Percentiles rank a stretch among this genome's conserved stretches.
These are phyloP conservation scores for Zelonia costaricensis DNA, from an alignment of 208 protist species.

Conservation along the genomic window DNA sequence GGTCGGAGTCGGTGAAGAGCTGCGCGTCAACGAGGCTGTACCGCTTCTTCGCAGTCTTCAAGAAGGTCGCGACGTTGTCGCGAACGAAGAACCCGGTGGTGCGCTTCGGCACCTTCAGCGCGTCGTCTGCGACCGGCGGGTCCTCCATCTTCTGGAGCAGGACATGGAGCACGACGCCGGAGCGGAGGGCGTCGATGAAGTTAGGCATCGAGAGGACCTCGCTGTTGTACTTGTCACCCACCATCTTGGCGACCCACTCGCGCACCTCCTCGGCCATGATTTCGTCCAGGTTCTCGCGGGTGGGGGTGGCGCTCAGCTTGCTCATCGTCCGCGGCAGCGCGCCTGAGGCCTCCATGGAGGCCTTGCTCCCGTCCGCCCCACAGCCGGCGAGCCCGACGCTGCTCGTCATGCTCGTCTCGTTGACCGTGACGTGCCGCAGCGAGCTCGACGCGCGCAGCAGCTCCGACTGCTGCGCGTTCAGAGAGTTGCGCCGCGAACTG, in stretches of 20 bases:
- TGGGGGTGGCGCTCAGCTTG: slow-evolving; percentile 29
- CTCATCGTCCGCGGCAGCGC: slow-evolving; percentile 5
- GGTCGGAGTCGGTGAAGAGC: slow-evolving; percentile 74
- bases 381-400: neutral
- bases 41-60: slow-evolving; percentile 33
- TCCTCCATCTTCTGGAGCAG: slow-evolving; percentile 71
- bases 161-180: slow-evolving; percentile 62
- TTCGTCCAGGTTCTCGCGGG: slow-evolving; percentile 43
- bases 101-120: slow-evolving; percentile 59
- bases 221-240: slow-evolving; percentile 46
- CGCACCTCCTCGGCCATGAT: slow-evolving; percentile 66
- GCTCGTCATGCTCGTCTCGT: slow-evolving; percentile 4
- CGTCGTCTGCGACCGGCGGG: slow-evolving; percentile 44
- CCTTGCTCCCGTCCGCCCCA: neutral
- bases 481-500: neutral
- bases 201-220: slow-evolving; percentile 41
- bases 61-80: slow-evolving; percentile 72
- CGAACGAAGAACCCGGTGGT: slow-evolving; percentile 70
- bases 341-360: neutral
- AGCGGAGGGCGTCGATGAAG: slow-evolving; percentile 64
- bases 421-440: slow-evolving; percentile 15
- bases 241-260: slow-evolving; percentile 57
- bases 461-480: slow-evolving; percentile 2
- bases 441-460: slow-evolving; percentile 5
- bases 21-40: slow-evolving; percentile 60